These are phyloP conservation scores for Tympanopsis confertula DNA, from an alignment of 2,329 filamentous ascomycete genomes.

Conservation along the genomic window DNA sequence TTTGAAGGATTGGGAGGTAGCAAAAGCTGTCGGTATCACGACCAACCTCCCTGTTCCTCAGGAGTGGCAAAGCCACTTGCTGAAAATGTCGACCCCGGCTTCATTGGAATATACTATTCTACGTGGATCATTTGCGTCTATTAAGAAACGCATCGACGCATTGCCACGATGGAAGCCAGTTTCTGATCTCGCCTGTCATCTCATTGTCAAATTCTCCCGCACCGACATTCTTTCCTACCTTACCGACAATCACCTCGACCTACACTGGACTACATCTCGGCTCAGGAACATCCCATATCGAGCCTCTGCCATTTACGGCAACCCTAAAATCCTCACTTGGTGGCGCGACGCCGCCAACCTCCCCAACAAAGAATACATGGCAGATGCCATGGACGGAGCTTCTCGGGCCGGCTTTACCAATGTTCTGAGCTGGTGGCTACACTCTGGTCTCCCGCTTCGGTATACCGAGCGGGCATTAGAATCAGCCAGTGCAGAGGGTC, in stretches of 20 bases:
- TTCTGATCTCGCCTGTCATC: neutral
- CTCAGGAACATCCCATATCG: neutral
- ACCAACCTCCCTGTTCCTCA: neutral
- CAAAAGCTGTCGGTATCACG: neutral
- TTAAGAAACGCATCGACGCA: neutral
- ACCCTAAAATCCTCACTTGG: neutral
- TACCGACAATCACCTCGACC: constrained; percentile 1
- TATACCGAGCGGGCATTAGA: constrained; percentile 55
- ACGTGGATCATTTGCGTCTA: neutral
- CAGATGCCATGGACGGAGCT: neutral
- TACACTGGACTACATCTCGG: neutral
- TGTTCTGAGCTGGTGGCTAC: constrained; percentile 55
- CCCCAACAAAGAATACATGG: neutral
- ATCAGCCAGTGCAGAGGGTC: constrained; percentile 49
- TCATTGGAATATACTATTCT: neutral
- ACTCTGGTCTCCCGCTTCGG: constrained; percentile 43
- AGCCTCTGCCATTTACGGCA: neutral
- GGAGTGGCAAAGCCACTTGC: neutral
- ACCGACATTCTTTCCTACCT: constrained; percentile 1
- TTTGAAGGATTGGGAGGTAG: neutral
- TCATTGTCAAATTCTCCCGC: constrained; percentile 1
- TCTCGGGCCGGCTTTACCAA: constrained; percentile 32
- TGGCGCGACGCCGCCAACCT: neutral
- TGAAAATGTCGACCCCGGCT: neutral
- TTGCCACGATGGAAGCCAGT: constrained; percentile 1